phyloP scores from a whole-genome alignment of 768 basidiomycete genomes.

The Sistotremastrum suecicum region DNA sequence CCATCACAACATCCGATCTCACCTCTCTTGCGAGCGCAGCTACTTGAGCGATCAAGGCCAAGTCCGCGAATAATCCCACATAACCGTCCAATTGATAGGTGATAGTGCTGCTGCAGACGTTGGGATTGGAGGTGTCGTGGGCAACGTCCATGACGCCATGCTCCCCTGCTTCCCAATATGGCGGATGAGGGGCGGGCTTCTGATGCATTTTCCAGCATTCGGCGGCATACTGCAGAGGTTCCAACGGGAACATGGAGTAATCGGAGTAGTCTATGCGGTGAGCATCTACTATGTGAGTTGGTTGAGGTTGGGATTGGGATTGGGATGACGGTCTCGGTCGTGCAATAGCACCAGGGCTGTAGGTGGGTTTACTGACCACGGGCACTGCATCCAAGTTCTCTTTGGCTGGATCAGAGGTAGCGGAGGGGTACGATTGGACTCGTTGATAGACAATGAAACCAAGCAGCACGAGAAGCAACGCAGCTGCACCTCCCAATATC shows the following conservation, averaged over 20 bases:
- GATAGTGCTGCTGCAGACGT: conserved; percentile 42
- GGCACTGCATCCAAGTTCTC: too few species aligned
- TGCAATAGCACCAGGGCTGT: too few species aligned
- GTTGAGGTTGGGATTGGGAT: too few species aligned
- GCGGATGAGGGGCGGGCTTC: conserved; percentile 32
- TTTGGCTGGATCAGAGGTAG: too few species aligned
- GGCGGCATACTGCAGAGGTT: conserved; percentile 36
- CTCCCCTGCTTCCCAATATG: conserved; percentile 32
- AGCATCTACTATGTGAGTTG: not conserved
- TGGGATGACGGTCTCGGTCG: too few species aligned
- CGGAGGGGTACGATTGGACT: too few species aligned
- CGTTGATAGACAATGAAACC: too few species aligned
- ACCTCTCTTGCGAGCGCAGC: conserved; percentile 58
- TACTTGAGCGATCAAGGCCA: conserved; percentile 52
- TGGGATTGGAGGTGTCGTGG: conserved; percentile 15
- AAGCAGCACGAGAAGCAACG: too few species aligned
- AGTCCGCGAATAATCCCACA: conserved; percentile 49
- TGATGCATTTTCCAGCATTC: conserved; percentile 40
- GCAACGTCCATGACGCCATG: conserved; percentile 17
- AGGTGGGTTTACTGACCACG: too few species aligned
- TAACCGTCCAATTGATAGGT: conserved; percentile 60
- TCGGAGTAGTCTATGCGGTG: conserved; percentile 37
- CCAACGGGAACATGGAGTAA: conserved; percentile 45
- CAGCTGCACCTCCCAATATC: too few species aligned
- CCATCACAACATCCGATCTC: conserved; percentile 6